Evolutionary conservation across 2,329 filamentous ascomycete species (phyloP).

Genomic region (Coniochaeta sp.): DNA sequence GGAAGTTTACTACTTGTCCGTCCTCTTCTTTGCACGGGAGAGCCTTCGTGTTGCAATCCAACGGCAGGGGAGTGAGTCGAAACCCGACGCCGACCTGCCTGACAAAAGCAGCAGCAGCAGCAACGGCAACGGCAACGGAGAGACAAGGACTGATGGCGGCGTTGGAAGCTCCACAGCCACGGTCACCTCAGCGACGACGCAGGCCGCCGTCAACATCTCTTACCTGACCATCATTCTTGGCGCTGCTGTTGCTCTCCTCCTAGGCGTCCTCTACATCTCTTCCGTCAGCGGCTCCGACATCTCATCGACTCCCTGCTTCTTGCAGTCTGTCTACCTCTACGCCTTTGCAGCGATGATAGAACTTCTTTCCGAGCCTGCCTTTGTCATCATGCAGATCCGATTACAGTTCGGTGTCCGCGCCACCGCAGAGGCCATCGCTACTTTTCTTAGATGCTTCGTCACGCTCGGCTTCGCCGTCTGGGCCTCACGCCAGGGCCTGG

Average conservation of each 20-base stretch:
- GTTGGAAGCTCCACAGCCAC: slow-evolving; percentile 12
- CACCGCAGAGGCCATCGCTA: slow-evolving; percentile 73
- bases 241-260: slow-evolving; percentile 49
- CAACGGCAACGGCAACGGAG: too few relatives aligned
- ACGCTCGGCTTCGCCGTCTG: slow-evolving; percentile 67
- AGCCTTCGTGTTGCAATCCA: slow-evolving; percentile 87
- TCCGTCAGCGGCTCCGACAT: slow-evolving; percentile 38
- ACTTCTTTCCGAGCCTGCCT: slow-evolving; percentile 78
- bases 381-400: slow-evolving; percentile 77
- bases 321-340: slow-evolving; percentile 44
- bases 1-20: slow-evolving; percentile 84
- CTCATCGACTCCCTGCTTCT: slow-evolving; percentile 57
- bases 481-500: slow-evolving; percentile 40
- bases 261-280: slow-evolving; percentile 62
- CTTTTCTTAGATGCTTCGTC: slow-evolving; percentile 65
- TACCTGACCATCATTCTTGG: slow-evolving; percentile 72
- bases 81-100: slow-evolving; percentile 6
- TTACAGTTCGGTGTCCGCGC: slow-evolving; percentile 76
- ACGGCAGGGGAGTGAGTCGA: slow-evolving; percentile 49
- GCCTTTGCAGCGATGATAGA: slow-evolving; percentile 58
- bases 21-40: slow-evolving; percentile 92
- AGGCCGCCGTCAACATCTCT: slow-evolving; percentile 81
- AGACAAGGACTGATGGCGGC: slow-evolving; percentile 4
- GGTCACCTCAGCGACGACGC: slow-evolving; percentile 32
- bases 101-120: slow-evolving; percentile 8